A percentile compares a stretch with the other conserved stretches of the same genome.
Evolutionary conservation across 2,329 filamentous ascomycete species (phyloP).

Genomic region (Phyllosticta citribraziliensis): DNA sequence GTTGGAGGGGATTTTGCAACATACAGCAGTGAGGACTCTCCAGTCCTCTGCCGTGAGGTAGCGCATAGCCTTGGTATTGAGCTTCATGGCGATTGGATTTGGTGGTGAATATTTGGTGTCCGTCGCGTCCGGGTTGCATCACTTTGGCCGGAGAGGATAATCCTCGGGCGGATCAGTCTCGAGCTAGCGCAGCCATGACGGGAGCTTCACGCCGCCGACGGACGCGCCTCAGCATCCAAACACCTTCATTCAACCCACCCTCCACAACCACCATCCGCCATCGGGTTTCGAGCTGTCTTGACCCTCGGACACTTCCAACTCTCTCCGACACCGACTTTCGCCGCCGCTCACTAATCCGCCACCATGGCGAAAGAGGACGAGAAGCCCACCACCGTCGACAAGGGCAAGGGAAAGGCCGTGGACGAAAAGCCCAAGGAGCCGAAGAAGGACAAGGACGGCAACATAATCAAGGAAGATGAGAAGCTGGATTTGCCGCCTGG

Average conservation of each 20-base stretch:
- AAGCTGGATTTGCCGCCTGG: constrained; percentile 57
- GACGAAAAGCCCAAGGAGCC: constrained; percentile 50
- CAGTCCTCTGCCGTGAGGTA: constrained; percentile 91
- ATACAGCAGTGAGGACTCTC: constrained; percentile 83
- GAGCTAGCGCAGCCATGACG: neutral
- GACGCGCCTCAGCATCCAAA: constrained; percentile 1
- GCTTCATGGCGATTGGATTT: constrained; percentile 59
- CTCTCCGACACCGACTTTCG: constrained; percentile 12
- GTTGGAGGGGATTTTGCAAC: constrained; percentile 15
- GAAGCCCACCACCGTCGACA: constrained; percentile 73
- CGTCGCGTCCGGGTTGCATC: constrained; percentile 1
- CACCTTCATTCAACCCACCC: constrained; percentile 1
- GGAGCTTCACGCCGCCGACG: constrained; percentile 11
- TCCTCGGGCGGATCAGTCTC: neutral
- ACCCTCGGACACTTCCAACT: constrained; percentile 12
- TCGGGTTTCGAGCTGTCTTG: constrained; percentile 1
- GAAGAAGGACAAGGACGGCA: constrained; percentile 60
- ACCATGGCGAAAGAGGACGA: constrained; percentile 85
- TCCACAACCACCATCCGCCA: constrained; percentile 8
- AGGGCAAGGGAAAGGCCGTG: constrained; percentile 90
- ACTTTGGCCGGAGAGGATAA: constrained; percentile 1
- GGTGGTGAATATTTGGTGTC: neutral
- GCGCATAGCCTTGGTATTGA: constrained; percentile 87
- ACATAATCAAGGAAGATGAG: constrained; percentile 63
- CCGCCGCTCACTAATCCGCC: constrained; percentile 20